Conservation (phyloP, 225 moss, liverwort and hornwort species). For the Physcomitrellopsis africana region DNA sequence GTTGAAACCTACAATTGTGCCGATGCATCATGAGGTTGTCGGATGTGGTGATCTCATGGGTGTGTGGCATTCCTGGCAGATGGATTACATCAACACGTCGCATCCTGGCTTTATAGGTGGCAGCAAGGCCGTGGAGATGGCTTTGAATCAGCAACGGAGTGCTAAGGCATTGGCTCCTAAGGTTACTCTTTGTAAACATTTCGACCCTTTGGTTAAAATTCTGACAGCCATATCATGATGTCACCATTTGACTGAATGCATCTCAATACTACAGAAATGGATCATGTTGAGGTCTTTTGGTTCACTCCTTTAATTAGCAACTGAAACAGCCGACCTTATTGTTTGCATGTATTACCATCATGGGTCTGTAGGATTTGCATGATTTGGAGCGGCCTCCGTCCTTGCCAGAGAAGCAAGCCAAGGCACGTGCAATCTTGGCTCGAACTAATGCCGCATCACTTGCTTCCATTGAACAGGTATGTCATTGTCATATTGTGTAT, state of each 20-base stretch:
- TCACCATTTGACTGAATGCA: constrained; percentile 16
- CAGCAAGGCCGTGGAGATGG: constrained; percentile 96
- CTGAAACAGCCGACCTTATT: constrained; percentile 1
- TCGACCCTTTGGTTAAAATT: background rate
- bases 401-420: constrained; percentile 85
- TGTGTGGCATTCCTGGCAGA: constrained; percentile 47
- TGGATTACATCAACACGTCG: constrained; percentile 99
- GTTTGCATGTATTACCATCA: constrained; percentile 14
- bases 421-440: constrained; percentile 94
- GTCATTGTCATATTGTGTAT: background rate
- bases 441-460: constrained; percentile 86
- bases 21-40: too few species aligned
- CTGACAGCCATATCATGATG: background rate
- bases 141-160: constrained; percentile 91
- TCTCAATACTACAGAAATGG: background rate
- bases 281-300: background rate
- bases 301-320: background rate
- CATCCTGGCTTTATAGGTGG: constrained; percentile 99
- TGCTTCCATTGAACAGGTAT: constrained; percentile 87
- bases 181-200: constrained; percentile 44
- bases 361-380: constrained; percentile 66
- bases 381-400: constrained; percentile 82
- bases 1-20: too few species aligned
- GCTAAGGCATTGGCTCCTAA: constrained; percentile 79
- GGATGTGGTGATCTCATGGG: too few species aligned